Evolutionary conservation across 495 filamentous ascomycete genomes (phyloP).

Genomic region (Daldinia grandis): DNA sequence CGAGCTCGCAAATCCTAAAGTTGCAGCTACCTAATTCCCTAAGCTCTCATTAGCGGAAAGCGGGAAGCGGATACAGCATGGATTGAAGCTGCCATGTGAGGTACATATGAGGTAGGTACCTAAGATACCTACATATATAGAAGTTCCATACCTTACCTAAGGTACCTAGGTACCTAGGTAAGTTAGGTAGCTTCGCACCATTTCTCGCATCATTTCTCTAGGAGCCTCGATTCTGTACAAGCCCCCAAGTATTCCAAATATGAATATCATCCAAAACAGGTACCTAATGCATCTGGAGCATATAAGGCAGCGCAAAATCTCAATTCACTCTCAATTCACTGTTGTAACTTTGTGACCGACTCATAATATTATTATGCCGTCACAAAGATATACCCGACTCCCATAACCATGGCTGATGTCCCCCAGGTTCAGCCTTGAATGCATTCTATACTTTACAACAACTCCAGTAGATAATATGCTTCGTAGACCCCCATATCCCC

Average conservation of each 20-base stretch:
- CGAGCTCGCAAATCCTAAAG: slow-evolving; percentile 14
- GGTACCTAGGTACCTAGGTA: not conserved
- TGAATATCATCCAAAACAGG: not conserved
- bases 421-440: slow-evolving; percentile 15
- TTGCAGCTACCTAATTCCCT: slow-evolving; percentile 3
- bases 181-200: too few relatives aligned
- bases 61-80: not conserved
- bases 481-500: slow-evolving; percentile 22
- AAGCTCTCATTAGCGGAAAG: slow-evolving; percentile 1
- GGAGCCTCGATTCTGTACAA: too few relatives aligned
- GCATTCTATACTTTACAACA: slow-evolving; percentile 34
- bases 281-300: not conserved
- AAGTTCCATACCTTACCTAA: not conserved
- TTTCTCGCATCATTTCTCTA: too few relatives aligned
- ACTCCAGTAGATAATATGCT: slow-evolving; percentile 25
- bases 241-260: too few relatives aligned
- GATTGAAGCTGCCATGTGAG: not conserved
- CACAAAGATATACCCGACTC: slow-evolving; percentile 28
- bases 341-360: slow-evolving; percentile 7
- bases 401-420: slow-evolving; percentile 11
- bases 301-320: not conserved
- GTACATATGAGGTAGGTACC: too few relatives aligned
- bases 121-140: not conserved
- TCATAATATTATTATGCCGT: slow-evolving; percentile 24
- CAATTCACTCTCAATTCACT: slow-evolving; percentile 1